These are phyloP conservation scores for Darksidea phi DNA, from an alignment of 495 filamentous ascomycete genomes.

Conservation along the genomic window DNA sequence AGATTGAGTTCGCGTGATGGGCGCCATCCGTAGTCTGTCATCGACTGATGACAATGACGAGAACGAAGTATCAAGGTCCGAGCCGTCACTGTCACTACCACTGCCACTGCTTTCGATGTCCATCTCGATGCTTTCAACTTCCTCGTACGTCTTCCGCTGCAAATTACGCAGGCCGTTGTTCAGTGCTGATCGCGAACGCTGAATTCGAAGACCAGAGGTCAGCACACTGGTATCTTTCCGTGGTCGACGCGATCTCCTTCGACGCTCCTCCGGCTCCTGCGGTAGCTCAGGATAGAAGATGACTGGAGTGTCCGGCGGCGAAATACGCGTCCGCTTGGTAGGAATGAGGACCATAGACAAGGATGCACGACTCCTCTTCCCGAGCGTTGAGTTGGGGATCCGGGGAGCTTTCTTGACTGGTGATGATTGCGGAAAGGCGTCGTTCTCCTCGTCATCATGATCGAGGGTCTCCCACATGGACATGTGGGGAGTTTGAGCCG, in stretches of 20 bases:
- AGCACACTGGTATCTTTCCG: not conserved
- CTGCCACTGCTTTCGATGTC: not conserved
- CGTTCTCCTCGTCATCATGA: slow-evolving; percentile 1
- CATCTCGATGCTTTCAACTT: not conserved
- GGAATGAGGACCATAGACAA: slow-evolving; percentile 18
- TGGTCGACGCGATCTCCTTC: not conserved
- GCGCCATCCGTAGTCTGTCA: not conserved
- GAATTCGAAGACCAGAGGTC: not conserved
- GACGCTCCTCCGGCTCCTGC: not conserved
- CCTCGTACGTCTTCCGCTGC: not conserved
- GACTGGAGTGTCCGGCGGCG: not conserved
- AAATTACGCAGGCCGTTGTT: not conserved
- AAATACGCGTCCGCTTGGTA: slow-evolving; percentile 9
- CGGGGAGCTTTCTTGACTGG: slow-evolving; percentile 1
- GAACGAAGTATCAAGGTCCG: not conserved
- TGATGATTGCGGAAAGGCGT: slow-evolving; percentile 12
- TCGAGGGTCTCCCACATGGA: not conserved
- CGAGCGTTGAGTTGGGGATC: not conserved
- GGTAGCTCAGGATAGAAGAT: slow-evolving; percentile 2
- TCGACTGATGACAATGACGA: not conserved
- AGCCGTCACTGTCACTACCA: not conserved
- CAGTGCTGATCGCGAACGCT: not conserved
- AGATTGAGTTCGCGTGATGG: not conserved
- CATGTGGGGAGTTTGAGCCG: not conserved
- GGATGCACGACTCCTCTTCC: slow-evolving; percentile 1